phyloP scores from a whole-genome alignment of 2,329 filamentous ascomycete genomes.

The Blastomyces percursus region DNA sequence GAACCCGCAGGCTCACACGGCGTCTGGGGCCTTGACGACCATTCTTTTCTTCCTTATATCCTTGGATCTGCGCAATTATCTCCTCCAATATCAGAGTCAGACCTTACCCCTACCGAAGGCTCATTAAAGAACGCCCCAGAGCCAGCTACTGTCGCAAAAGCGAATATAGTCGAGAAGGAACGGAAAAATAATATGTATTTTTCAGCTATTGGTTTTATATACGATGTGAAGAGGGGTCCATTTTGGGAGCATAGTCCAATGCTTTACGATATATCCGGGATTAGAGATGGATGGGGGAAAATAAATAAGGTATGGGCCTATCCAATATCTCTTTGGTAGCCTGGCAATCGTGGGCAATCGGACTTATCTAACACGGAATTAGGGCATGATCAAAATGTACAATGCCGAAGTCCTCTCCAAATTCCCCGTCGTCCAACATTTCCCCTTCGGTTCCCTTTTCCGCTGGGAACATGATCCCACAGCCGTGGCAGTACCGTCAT shows the following conservation, averaged over 20 bases:
- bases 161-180: slow-evolving; percentile 53
- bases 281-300: slow-evolving; percentile 91
- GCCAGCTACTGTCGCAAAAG: slow-evolving; percentile 57
- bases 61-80: slow-evolving; percentile 87
- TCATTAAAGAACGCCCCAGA: slow-evolving; percentile 62
- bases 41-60: slow-evolving; percentile 87
- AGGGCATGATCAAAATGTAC: slow-evolving; percentile 99
- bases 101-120: slow-evolving; percentile 64
- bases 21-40: slow-evolving; percentile 97
- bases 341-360: background rate
- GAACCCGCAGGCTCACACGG: slow-evolving; percentile 94
- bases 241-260: slow-evolving; percentile 98
- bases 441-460: slow-evolving; percentile 70
- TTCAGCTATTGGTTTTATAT: slow-evolving; percentile 88
- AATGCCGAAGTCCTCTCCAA: slow-evolving; percentile 93
- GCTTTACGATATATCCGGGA: slow-evolving; percentile 85
- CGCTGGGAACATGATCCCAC: slow-evolving; percentile 60
- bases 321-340: background rate
- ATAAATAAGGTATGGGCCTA: slow-evolving; percentile 63
- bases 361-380: background rate
- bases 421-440: slow-evolving; percentile 98
- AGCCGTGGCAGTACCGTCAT: slow-evolving; percentile 40
- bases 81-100: slow-evolving; percentile 55
- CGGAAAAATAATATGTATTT: slow-evolving; percentile 76
- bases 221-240: slow-evolving; percentile 89